These are phyloP conservation scores for Trichoderma hamatum DNA, from an alignment of 2,329 filamentous ascomycete genomes.

Conservation along the genomic window DNA sequence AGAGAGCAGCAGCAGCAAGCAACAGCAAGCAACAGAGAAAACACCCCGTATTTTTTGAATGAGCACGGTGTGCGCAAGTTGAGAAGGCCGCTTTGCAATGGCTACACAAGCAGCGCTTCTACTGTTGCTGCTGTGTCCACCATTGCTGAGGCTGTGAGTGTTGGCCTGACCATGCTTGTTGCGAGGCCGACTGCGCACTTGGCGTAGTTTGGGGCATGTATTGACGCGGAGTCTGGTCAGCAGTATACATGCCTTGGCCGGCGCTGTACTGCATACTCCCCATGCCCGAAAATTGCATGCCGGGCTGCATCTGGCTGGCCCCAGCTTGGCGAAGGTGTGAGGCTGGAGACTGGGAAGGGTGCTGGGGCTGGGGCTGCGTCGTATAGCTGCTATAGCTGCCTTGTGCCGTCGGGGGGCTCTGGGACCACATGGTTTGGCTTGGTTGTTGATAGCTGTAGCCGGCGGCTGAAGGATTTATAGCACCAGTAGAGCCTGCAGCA, in stretches of 20 bases:
- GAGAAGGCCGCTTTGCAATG: neutral
- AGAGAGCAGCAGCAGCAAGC: neutral
- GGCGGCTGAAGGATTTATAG: constrained; percentile 55
- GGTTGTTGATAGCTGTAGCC: constrained; percentile 68
- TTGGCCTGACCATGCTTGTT: constrained; percentile 61
- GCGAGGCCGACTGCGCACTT: constrained; percentile 52
- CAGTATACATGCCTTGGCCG: constrained; percentile 60
- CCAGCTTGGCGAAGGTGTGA: constrained; percentile 63
- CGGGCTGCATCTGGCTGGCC: constrained; percentile 59
- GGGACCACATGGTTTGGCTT: constrained; percentile 65
- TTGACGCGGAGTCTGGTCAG: constrained; percentile 65
- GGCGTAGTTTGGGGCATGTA: constrained; percentile 68
- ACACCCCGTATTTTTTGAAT: neutral
- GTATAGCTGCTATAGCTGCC: constrained; percentile 58
- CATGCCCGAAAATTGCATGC: constrained; percentile 66
- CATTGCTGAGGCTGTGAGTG: constrained; percentile 64
- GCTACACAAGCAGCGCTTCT: constrained; percentile 35
- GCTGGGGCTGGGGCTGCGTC: constrained; percentile 55
- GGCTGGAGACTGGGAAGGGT: constrained; percentile 59
- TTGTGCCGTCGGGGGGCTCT: constrained; percentile 65
- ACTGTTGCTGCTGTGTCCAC: constrained; percentile 58
- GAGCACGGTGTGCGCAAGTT: neutral
- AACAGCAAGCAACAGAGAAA: constrained; percentile 4
- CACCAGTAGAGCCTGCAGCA: constrained; percentile 56
- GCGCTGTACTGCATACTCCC: constrained; percentile 61